phyloP scores from a whole-genome alignment of 2,329 filamentous ascomycete species.

The Sarocladium oryzae region DNA sequence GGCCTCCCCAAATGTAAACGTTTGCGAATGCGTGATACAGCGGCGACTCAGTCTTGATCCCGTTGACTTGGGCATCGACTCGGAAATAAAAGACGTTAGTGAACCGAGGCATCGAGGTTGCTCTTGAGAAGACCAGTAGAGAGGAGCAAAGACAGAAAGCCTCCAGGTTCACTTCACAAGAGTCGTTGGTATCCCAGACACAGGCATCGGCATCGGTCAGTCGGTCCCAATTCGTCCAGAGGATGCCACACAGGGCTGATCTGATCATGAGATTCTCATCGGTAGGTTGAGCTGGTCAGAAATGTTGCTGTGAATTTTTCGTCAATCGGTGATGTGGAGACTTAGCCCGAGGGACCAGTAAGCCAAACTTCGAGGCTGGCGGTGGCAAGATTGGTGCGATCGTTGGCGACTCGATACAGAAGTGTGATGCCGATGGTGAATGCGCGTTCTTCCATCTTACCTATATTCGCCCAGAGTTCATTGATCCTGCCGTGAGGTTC shows the following conservation, averaged over 20 bases:
- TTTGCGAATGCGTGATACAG: background rate
- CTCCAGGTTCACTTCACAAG: no score
- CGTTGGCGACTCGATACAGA: constrained; percentile 13
- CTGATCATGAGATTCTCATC: constrained; percentile 12
- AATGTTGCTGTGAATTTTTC: no score
- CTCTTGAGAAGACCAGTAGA: no score
- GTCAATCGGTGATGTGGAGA: no score
- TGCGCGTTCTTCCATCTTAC: constrained; percentile 11
- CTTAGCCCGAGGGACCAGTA: constrained; percentile 13
- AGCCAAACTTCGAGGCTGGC: constrained; percentile 11
- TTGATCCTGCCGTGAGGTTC: constrained; percentile 10
- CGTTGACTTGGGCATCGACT: no score
- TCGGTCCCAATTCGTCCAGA: constrained; percentile 7
- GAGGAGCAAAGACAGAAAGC: no score
- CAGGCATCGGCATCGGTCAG: constrained; percentile 1
- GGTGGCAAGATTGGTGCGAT: constrained; percentile 14
- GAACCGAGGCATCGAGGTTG: background rate
- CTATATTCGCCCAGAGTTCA: constrained; percentile 11
- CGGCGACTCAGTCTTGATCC: background rate
- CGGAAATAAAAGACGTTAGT: no score
- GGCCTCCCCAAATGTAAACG: background rate
- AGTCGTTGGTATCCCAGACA: constrained; percentile 1
- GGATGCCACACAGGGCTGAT: constrained; percentile 13
- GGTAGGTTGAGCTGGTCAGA: constrained; percentile 10
- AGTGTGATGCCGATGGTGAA: constrained; percentile 9